These are phyloP conservation scores for Xylariaceae sp. DNA, from an alignment of 2,329 filamentous ascomycete genomes.

Conservation along the genomic window DNA sequence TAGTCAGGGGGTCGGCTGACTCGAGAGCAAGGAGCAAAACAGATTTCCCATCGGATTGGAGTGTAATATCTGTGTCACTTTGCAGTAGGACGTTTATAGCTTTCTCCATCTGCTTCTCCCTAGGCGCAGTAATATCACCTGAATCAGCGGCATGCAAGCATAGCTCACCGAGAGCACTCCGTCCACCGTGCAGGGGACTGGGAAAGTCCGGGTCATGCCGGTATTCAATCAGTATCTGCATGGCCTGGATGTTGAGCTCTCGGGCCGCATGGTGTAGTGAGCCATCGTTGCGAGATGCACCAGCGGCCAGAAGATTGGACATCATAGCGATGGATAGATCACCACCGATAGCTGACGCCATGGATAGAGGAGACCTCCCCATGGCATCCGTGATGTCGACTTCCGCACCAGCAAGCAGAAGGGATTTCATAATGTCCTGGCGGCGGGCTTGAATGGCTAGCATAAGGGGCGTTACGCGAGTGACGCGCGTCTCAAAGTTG, in stretches of 20 bases:
- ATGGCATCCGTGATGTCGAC: conserved; percentile 53
- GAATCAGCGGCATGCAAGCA: conserved; percentile 51
- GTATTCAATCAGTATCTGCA: conserved; percentile 52
- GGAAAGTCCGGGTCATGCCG: conserved; percentile 63
- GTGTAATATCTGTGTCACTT: conserved; percentile 50
- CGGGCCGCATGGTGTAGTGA: conserved; percentile 63
- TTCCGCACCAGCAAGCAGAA: conserved; percentile 56
- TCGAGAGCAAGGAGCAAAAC: conserved; percentile 58
- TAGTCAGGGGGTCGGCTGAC: conserved; percentile 47
- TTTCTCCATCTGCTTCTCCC: conserved; percentile 52
- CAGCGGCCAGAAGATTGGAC: conserved; percentile 49
- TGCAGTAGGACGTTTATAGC: conserved; percentile 54
- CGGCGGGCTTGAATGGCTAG: conserved; percentile 53
- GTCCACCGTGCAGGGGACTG: conserved; percentile 56
- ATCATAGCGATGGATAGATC: conserved; percentile 50
- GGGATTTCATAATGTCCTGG: conserved; percentile 51
- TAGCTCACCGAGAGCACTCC: conserved; percentile 60
- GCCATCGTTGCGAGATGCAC: conserved; percentile 58
- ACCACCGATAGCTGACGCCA: conserved; percentile 52
- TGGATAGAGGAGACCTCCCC: conserved; percentile 55
- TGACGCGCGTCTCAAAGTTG: conserved; percentile 48
- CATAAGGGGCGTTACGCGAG: conserved; percentile 55
- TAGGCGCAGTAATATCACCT: conserved; percentile 38
- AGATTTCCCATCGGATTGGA: conserved; percentile 54
- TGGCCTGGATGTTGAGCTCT: conserved; percentile 52